Conservation (phyloP, 331 rosid genomes). For the Rosa hybrid region DNA sequence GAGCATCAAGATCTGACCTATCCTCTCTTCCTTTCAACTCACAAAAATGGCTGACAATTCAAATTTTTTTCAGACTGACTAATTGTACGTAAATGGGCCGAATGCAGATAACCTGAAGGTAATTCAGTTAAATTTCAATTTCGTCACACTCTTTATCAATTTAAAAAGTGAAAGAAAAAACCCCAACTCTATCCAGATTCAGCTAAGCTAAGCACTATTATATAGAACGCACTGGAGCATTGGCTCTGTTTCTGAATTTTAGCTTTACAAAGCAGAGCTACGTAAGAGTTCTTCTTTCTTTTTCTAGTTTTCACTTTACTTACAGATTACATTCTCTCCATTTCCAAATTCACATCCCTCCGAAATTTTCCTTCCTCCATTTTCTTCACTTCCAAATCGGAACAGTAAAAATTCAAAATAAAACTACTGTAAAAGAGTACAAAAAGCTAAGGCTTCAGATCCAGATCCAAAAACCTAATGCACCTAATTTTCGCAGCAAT, state of each 20-base stretch:
- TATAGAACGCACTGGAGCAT: neutral
- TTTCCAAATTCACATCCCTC: neutral
- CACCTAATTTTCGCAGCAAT: slow-evolving; percentile 9
- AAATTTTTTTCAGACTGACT: neutral
- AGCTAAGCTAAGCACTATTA: neutral
- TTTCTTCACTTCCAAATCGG: neutral
- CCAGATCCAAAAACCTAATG: slow-evolving; percentile 40
- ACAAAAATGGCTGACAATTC: neutral
- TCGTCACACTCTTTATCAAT: neutral
- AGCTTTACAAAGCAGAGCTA: neutral
- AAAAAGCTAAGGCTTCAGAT: slow-evolving; percentile 31
- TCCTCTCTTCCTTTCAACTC: neutral
- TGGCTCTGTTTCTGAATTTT: neutral
- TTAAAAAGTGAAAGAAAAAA: neutral
- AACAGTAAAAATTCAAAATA: neutral
- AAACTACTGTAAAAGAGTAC: neutral
- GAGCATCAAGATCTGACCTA: neutral
- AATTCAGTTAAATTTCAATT: neutral
- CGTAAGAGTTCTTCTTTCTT: neutral
- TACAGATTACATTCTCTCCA: neutral
- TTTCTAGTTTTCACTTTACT: neutral
- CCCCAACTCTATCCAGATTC: neutral
- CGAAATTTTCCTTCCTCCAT: neutral
- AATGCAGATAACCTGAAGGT: neutral
- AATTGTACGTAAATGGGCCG: neutral